Conservation (phyloP, 331 rosid species). For the Cydonia oblonga region DNA sequence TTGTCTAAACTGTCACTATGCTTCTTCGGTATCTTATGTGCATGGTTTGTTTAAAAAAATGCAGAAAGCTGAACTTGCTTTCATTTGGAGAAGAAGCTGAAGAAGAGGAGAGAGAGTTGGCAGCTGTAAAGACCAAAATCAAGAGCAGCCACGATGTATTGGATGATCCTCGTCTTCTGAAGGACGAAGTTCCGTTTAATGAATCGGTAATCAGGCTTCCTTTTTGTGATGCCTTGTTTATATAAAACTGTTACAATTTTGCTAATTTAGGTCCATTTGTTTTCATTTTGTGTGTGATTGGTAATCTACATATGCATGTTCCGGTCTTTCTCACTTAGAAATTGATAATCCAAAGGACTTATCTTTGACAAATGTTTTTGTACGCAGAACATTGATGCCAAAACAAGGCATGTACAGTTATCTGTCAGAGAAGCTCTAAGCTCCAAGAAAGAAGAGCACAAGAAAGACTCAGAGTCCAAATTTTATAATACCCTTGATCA, state of each 20-base stretch:
- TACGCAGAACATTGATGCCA: constrained; percentile 39
- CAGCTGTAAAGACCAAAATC: constrained; percentile 66
- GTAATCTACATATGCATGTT: background rate
- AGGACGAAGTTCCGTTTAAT: constrained; percentile 32
- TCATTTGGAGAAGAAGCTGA: constrained; percentile 97
- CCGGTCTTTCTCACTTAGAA: background rate
- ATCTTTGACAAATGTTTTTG: constrained; percentile 1
- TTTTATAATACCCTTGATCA: constrained; percentile 22
- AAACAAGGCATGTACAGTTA: constrained; percentile 58
- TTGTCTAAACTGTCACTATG: background rate
- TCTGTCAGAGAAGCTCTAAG: constrained; percentile 73
- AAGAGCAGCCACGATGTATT: constrained; percentile 94
- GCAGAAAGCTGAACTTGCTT: constrained; percentile 77
- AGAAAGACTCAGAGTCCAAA: constrained; percentile 32
- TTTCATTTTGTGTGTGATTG: background rate
- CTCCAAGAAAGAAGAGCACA: constrained; percentile 60
- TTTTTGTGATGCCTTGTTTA: background rate
- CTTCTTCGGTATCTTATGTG: background rate
- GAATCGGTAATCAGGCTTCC: constrained; percentile 35
- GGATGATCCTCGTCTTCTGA: constrained; percentile 93
- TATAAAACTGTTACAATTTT: background rate
- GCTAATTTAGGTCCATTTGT: background rate
- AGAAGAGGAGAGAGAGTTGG: constrained; percentile 84
- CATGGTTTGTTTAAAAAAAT: constrained; percentile 8
- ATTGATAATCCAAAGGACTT: background rate